Conservation (phyloP, 2,329 filamentous ascomycete genomes). For the Pseudocercospora cruenta region DNA sequence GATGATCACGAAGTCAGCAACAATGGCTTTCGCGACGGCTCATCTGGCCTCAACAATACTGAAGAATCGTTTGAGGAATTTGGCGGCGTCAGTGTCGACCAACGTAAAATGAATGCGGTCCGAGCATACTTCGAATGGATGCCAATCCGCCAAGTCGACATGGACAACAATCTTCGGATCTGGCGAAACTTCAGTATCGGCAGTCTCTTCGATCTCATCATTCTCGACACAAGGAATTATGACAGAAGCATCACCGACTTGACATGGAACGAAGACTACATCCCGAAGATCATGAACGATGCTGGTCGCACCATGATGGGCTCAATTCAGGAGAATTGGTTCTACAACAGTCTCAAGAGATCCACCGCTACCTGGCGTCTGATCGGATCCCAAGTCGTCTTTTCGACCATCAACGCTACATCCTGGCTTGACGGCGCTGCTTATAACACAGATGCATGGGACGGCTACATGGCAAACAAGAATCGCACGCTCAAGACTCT, state of each 20-base stretch:
- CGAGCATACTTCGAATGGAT: conserved; percentile 51
- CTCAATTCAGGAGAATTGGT: conserved; percentile 41
- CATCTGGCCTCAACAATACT: conserved; percentile 47
- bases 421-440: conserved; percentile 40
- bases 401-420: conserved; percentile 58
- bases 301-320: conserved; percentile 36
- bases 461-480: conserved; percentile 69
- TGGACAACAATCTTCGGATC: conserved; percentile 49
- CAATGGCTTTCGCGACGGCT: conserved; percentile 48
- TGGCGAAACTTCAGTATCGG: conserved; percentile 49
- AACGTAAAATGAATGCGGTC: conserved; percentile 53
- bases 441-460: conserved; percentile 60
- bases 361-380: conserved; percentile 68
- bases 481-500: conserved; percentile 70
- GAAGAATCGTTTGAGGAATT: conserved; percentile 46
- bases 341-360: conserved; percentile 53
- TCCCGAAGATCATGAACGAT: conserved; percentile 34
- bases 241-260: conserved; percentile 50
- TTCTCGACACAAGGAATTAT: conserved; percentile 50
- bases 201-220: conserved; percentile 47
- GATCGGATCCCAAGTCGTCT: conserved; percentile 70
- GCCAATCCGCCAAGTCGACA: conserved; percentile 48
- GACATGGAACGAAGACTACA: conserved; percentile 23
- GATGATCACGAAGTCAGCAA: conserved; percentile 45
- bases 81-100: conserved; percentile 47